A percentile compares a stretch with the other conserved stretches of the same genome.
These are phyloP conservation scores for Aspergillus latus DNA, from an alignment of 2,329 filamentous ascomycete species.

Conservation along the genomic window DNA sequence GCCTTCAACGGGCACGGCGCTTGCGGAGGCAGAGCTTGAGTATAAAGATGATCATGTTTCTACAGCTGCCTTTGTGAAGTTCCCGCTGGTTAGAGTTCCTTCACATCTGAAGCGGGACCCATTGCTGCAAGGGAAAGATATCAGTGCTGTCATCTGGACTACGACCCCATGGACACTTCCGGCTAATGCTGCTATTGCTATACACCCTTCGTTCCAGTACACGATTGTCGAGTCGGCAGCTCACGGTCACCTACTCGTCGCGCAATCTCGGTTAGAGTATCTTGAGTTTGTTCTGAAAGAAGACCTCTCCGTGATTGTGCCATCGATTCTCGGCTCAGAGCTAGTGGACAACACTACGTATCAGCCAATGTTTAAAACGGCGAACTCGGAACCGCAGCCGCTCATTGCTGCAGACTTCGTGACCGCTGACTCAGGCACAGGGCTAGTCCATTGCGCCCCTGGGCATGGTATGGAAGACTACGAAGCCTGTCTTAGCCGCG, in stretches of 20 bases:
- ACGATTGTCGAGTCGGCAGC: constrained; percentile 59
- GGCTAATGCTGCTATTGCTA: constrained; percentile 84
- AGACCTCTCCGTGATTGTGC: constrained; percentile 51
- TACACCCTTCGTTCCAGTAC: constrained; percentile 74
- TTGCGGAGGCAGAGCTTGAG: constrained; percentile 65
- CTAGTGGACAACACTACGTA: constrained; percentile 66
- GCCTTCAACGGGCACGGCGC: constrained; percentile 62
- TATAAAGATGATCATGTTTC: constrained; percentile 63
- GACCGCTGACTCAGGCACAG: constrained; percentile 83
- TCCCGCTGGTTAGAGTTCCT: constrained; percentile 61
- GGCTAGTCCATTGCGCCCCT: constrained; percentile 90
- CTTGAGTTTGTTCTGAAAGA: constrained; percentile 53
- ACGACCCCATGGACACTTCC: constrained; percentile 97
- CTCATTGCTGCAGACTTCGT: constrained; percentile 88
- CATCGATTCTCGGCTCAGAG: constrained; percentile 62
- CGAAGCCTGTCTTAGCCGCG: constrained; percentile 69
- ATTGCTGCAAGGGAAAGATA: constrained; percentile 46
- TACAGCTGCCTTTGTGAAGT: constrained; percentile 67
- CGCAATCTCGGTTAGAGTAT: constrained; percentile 66
- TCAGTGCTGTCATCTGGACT: constrained; percentile 94
- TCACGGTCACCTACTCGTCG: constrained; percentile 67
- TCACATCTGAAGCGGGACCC: constrained; percentile 44
- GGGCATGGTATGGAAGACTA: constrained; percentile 98
- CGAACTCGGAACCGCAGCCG: constrained; percentile 58
- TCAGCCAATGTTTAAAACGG: constrained; percentile 66